Evolutionary conservation across 345 rosid species (phyloP), one percentile per base, ranked within the genome.

Genomic region (Dimocarpus longan): DNA sequence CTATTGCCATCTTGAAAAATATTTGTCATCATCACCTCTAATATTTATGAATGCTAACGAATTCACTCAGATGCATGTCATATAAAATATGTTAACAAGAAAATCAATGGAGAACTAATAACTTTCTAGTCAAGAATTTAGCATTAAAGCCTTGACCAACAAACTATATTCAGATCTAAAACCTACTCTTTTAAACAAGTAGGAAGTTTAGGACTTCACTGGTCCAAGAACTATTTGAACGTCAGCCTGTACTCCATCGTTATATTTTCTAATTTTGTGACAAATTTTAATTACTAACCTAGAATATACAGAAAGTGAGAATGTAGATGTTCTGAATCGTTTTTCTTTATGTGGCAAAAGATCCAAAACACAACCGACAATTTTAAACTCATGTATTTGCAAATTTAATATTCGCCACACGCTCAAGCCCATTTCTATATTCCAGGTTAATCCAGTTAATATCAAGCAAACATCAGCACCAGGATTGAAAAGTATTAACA

Each of bases 351-450:
- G 7, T 59, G 26, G 8, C 67, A 59, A 73, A 60, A 22, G 56
- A 21, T 73, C 39, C 64, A 63, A 39, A 60, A 73, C 67, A 60
- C 46, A 64, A 64, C 46, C 70, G 65, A 75, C 43, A 64, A n/a
- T 48, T 64, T 48, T 15, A 19, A 64, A 75, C 15, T 48, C 62
- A 46, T 18, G 42, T 63, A 54, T 37, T 56, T 15, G 3, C 39
- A 15, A 37, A 21, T 62, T 21, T 15, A 4, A 64, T 22, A 5
- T 65, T 75, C 44, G 64, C 19, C 64, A 19, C 37, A 66, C 28
- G 15, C 44, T 7, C 57, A 62, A 56, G 21, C 26, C 52, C 76
- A 19, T 21, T 73, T 46, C 44, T 73, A 10, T 22, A 73, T 32
- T 70, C 62, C 43, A 70, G 18, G 46, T 46, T 37, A 54, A 37